A percentile compares a stretch with the other conserved stretches of the same genome.
Conservation (phyloP, 164 flowering plant species). For the Liriodendron chinense region DNA sequence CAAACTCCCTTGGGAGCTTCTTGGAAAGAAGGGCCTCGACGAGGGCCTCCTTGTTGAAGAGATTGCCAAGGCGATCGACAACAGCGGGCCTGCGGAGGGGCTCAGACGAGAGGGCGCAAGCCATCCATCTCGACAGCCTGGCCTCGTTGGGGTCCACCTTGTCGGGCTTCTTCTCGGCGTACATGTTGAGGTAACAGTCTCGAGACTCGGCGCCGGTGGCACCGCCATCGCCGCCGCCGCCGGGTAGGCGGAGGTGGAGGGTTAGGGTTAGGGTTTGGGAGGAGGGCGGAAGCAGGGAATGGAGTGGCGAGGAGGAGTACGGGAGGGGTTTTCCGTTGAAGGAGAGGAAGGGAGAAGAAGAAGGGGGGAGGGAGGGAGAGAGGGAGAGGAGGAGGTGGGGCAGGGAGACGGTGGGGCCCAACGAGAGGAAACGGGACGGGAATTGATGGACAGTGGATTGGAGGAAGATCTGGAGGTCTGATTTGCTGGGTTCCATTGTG, state of each 20-base stretch:
- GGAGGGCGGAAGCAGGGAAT: slow-evolving; percentile 18
- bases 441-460: slow-evolving; percentile 44
- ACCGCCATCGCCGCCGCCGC: slow-evolving; percentile 97
- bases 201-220: slow-evolving; percentile 97
- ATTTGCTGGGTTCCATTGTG: background rate
- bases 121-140: slow-evolving; percentile 72
- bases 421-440: slow-evolving; percentile 36
- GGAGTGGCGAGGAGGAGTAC: slow-evolving; percentile 26
- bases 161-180: slow-evolving; percentile 85
- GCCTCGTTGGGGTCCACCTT: slow-evolving; percentile 90
- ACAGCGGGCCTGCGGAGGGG: slow-evolving; percentile 80
- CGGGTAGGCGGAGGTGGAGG: slow-evolving; percentile 41
- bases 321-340: slow-evolving; percentile 50
- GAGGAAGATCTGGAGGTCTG: slow-evolving; percentile 37
- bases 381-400: slow-evolving; percentile 32
- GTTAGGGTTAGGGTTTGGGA: slow-evolving; percentile 40
- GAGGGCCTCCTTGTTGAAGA: slow-evolving; percentile 81
- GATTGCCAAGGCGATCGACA: slow-evolving; percentile 65
- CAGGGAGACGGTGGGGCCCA: slow-evolving; percentile 37
- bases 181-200: slow-evolving; percentile 96
- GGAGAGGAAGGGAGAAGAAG: slow-evolving; percentile 45
- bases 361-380: slow-evolving; percentile 16
- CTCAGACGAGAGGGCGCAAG: slow-evolving; percentile 72
- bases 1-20: slow-evolving; percentile 69
- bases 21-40: slow-evolving; percentile 74